A percentile compares a stretch with the other conserved stretches of the same genome.
phyloP scores from a whole-genome alignment of 2,329 filamentous ascomycete species.

The Ophiocordyceps australis region DNA sequence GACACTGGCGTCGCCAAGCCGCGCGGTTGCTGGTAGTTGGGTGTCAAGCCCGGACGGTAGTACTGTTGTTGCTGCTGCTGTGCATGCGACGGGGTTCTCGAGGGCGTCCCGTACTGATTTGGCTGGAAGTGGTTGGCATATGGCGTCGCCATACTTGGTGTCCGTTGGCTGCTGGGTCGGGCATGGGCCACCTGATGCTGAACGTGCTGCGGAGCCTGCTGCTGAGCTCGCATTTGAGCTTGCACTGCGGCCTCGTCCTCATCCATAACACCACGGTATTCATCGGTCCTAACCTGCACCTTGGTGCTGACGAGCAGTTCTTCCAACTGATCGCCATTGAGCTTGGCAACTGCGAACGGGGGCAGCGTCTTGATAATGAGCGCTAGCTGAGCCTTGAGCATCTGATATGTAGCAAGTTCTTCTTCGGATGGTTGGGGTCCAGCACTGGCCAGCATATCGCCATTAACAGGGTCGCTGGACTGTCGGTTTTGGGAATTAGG shows the following conservation, averaged over 20 bases:
- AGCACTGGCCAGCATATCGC: constrained; percentile 49
- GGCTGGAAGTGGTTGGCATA: constrained; percentile 24
- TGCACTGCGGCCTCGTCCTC: constrained; percentile 53
- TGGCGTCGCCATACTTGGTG: constrained; percentile 18
- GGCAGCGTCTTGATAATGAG: constrained; percentile 60
- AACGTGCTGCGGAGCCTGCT: constrained; percentile 7
- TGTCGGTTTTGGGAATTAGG: constrained; percentile 44
- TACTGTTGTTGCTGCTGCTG: constrained; percentile 26
- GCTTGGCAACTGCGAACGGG: constrained; percentile 69
- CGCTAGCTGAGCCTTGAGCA: constrained; percentile 56
- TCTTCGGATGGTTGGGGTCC: constrained; percentile 49
- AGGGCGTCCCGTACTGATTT: constrained; percentile 28
- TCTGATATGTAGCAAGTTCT: constrained; percentile 45
- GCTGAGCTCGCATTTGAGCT: constrained; percentile 24
- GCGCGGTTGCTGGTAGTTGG: constrained; percentile 23
- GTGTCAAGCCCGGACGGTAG: constrained; percentile 18
- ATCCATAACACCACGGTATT: constrained; percentile 66
- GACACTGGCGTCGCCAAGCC: constrained; percentile 11
- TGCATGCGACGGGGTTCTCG: constrained; percentile 22
- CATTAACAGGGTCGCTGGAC: constrained; percentile 42
- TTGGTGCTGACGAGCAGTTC: constrained; percentile 69
- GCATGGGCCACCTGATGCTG: constrained; percentile 11
- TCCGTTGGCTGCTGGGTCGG: constrained; percentile 18
- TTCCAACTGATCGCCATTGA: constrained; percentile 72
- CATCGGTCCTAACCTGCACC: constrained; percentile 52